Evolutionary conservation across 2,329 filamentous ascomycete species (phyloP).

Genomic region (Pseudofabraea citricarpa): DNA sequence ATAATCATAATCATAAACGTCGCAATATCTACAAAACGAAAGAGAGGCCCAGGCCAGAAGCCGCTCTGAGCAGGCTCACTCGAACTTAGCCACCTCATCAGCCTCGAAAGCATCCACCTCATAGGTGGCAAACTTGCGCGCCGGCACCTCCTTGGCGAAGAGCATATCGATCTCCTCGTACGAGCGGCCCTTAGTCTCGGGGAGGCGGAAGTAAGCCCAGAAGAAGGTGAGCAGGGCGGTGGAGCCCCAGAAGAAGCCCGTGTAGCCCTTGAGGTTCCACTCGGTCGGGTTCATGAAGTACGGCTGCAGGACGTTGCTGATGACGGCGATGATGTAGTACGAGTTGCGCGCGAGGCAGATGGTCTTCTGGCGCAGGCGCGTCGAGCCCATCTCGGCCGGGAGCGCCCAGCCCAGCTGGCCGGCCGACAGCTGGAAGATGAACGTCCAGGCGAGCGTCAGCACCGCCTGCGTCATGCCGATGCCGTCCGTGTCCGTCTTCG

Average conservation of each 20-base stretch:
- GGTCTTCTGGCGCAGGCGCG: slow-evolving; percentile 49
- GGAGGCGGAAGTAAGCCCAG: slow-evolving; percentile 33
- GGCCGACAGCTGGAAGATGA: slow-evolving; percentile 50
- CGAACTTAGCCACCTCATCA: too few species aligned
- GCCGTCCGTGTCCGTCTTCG: slow-evolving; percentile 30
- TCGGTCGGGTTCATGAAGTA: slow-evolving; percentile 42
- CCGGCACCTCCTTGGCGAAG: slow-evolving; percentile 29
- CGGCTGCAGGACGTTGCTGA: slow-evolving; percentile 39
- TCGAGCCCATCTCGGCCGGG: slow-evolving; percentile 48
- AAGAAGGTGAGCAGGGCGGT: slow-evolving; percentile 39
- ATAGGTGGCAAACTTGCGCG: slow-evolving; percentile 19
- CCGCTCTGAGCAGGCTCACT: too few species aligned
- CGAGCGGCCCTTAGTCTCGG: slow-evolving; percentile 36
- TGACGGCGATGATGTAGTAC: slow-evolving; percentile 45
- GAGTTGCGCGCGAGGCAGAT: slow-evolving; percentile 45
- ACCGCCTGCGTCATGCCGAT: slow-evolving; percentile 35
- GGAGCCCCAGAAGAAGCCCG: slow-evolving; percentile 40
- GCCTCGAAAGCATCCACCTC: slow-evolving; percentile 4
- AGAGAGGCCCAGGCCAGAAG: too few species aligned
- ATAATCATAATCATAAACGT: too few species aligned
- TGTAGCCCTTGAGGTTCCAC: slow-evolving; percentile 43
- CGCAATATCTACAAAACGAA: too few species aligned
- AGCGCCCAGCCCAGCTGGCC: slow-evolving; percentile 50
- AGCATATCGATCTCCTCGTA: slow-evolving; percentile 39
- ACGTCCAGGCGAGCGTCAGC: slow-evolving; percentile 46